These are phyloP conservation scores for Stropharia rugosoannulata DNA, from an alignment of 768 basidiomycete species.

Conservation along the genomic window DNA sequence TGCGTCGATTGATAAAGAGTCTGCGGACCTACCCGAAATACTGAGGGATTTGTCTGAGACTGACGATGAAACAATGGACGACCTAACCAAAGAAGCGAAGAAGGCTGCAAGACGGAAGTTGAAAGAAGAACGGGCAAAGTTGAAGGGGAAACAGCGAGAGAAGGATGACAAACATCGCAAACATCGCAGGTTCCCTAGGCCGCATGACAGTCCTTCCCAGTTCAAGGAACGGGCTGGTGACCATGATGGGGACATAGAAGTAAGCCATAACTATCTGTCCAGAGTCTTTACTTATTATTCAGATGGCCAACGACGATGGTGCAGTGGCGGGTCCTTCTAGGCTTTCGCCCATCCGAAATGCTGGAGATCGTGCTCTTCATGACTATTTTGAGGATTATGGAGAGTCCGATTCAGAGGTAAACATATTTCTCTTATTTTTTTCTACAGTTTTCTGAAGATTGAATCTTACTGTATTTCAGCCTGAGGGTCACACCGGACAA, in stretches of 20 bases:
- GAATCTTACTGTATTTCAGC: background rate
- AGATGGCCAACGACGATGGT: background rate
- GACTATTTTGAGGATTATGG: constrained; percentile 1
- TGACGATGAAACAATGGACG: constrained; percentile 39
- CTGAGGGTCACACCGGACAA: background rate
- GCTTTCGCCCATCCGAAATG: background rate
- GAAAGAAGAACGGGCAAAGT: constrained; percentile 14
- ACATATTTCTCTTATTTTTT: background rate
- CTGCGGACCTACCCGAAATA: constrained; percentile 31
- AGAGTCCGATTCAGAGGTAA: background rate
- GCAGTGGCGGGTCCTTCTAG: background rate
- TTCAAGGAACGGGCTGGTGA: background rate
- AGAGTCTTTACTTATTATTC: background rate
- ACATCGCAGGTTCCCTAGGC: constrained; percentile 22
- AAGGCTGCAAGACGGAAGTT: constrained; percentile 24
- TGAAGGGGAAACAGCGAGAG: constrained; percentile 11
- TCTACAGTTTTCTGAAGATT: background rate
- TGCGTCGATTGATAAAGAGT: background rate
- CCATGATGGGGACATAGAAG: background rate
- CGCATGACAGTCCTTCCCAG: background rate
- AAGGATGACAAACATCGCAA: constrained; percentile 10
- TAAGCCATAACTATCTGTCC: background rate
- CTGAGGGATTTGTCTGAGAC: constrained; percentile 37
- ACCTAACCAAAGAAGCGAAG: constrained; percentile 31
- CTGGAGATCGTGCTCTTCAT: background rate